These are phyloP conservation scores for Rosa multiflora DNA, from an alignment of 306 rosid species.

Conservation along the genomic window DNA sequence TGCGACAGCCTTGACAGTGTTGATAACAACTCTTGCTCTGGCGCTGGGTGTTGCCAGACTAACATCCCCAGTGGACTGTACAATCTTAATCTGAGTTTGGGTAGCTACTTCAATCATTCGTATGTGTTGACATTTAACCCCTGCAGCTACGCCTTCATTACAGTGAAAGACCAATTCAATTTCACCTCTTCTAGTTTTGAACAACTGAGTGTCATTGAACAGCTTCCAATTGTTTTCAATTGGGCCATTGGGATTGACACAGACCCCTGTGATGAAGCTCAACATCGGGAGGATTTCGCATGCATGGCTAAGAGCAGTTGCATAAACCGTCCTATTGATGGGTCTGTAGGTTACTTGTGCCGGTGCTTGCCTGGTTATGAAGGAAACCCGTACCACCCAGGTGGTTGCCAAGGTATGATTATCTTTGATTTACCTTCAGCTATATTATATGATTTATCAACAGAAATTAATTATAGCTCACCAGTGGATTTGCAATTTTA, in stretches of 20 bases:
- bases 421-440: too few relatives aligned
- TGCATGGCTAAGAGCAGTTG: background rate
- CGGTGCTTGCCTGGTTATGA: too few relatives aligned
- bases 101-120: background rate
- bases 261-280: background rate
- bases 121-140: background rate
- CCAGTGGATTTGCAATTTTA: too few relatives aligned
- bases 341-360: too few relatives aligned
- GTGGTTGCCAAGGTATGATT: too few relatives aligned
- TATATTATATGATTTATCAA: too few relatives aligned
- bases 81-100: background rate
- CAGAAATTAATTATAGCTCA: too few relatives aligned
- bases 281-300: background rate
- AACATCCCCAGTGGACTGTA: background rate
- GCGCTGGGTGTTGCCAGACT: conserved; percentile 25
- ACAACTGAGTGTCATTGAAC: too few relatives aligned
- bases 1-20: background rate
- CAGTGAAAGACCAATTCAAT: background rate
- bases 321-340: too few relatives aligned
- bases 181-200: background rate
- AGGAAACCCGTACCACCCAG: too few relatives aligned
- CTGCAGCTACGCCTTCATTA: background rate
- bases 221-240: background rate
- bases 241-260: background rate
- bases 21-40: background rate